Evolutionary conservation across 2,329 filamentous ascomycete genomes (phyloP).

Genomic region (Alternaria sp.): DNA sequence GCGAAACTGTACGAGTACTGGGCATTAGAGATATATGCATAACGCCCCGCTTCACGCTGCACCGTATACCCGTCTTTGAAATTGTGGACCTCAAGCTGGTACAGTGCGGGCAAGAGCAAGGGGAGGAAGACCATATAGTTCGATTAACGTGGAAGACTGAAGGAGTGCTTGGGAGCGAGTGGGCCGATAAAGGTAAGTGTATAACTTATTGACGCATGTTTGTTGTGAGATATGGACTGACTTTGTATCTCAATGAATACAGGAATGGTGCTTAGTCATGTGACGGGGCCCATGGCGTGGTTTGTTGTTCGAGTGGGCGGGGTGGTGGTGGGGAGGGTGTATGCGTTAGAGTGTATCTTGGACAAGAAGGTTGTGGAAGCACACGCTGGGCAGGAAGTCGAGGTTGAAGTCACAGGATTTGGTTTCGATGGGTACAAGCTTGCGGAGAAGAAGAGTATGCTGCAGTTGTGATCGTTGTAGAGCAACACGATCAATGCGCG

Average conservation of each 20-base stretch:
- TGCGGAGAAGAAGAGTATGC: neutral
- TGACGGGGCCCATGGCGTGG: conserved; percentile 48
- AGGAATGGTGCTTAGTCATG: conserved; percentile 39
- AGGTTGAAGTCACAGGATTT: conserved; percentile 6
- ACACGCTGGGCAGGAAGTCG: neutral
- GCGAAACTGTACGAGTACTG: conserved; percentile 5
- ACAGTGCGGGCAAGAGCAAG: conserved; percentile 14
- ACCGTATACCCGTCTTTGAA: neutral
- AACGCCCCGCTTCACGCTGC: conserved; percentile 3
- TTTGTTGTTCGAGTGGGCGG: conserved; percentile 40
- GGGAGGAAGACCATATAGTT: no score
- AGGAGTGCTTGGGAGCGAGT: no score
- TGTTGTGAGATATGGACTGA: no score
- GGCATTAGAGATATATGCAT: conserved; percentile 31
- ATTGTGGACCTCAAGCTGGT: conserved; percentile 28
- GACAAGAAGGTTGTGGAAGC: conserved; percentile 18
- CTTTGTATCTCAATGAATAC: no score
- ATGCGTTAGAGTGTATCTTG: conserved; percentile 40
- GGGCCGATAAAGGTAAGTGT: no score
- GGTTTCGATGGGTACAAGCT: conserved; percentile 6
- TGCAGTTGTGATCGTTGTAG: neutral
- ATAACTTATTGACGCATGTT: no score
- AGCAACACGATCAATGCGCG: neutral
- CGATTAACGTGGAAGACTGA: no score
- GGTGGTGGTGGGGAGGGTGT: conserved; percentile 33